These are phyloP conservation scores for Pythium guiyangense DNA, from an alignment of 352 stramenopile genomes.

Conservation along the genomic window DNA sequence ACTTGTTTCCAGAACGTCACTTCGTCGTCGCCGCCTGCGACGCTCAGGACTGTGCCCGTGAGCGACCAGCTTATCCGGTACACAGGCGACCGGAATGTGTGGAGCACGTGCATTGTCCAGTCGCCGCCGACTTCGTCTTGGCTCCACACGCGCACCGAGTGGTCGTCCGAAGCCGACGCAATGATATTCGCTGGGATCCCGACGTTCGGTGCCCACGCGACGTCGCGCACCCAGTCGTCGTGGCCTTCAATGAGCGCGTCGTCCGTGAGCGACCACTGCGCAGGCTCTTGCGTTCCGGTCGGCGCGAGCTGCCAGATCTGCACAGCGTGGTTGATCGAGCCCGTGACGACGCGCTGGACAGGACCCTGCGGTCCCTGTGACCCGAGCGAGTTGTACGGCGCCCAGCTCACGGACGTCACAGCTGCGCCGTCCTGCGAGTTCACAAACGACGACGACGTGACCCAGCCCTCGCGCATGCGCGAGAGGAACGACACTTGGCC, in stretches of 20 bases:
- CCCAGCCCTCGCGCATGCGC: constrained; percentile 75
- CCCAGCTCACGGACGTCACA: constrained; percentile 82
- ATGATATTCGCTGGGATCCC: constrained; percentile 82
- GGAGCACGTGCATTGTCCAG: constrained; percentile 59
- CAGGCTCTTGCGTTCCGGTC: constrained; percentile 18
- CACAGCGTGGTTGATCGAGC: constrained; percentile 56
- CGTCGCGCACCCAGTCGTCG: constrained; percentile 81
- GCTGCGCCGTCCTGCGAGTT: constrained; percentile 71
- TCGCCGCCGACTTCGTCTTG: constrained; percentile 58
- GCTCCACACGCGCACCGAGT: constrained; percentile 78
- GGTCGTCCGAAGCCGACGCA: constrained; percentile 76
- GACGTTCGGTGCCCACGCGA: constrained; percentile 79
- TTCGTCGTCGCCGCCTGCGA: constrained; percentile 19
- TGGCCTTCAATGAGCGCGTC: constrained; percentile 51
- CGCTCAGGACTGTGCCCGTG: constrained; percentile 22
- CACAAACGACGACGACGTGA: constrained; percentile 64
- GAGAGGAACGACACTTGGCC: constrained; percentile 84
- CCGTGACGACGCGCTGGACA: constrained; percentile 72
- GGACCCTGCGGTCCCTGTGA: constrained; percentile 58
- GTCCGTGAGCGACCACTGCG: constrained; percentile 34
- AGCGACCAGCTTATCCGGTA: constrained; percentile 84
- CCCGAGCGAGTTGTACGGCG: constrained; percentile 84
- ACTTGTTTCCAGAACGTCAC: constrained; percentile 77
- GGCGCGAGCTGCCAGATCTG: constrained; percentile 57
- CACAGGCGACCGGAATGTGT: constrained; percentile 66